phyloP scores from a whole-genome alignment of 176 grass and related monocot species.

The Bolboschoenus planiculmis region DNA sequence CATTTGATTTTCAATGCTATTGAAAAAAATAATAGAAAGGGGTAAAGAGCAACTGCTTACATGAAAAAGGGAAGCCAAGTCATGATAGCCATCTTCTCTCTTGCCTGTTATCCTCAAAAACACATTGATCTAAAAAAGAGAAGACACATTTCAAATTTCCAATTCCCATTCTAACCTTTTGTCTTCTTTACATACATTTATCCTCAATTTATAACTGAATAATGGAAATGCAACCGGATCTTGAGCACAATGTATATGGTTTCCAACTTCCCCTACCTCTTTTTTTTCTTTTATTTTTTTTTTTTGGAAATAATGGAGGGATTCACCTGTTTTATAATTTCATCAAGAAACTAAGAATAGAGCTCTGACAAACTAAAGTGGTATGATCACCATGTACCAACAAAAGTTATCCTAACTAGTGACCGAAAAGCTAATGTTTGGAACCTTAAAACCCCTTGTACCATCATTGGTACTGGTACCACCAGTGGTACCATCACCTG shows the following conservation, averaged over 20 bases:
- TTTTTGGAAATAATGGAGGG: neutral
- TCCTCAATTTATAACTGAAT: neutral
- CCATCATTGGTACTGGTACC: neutral
- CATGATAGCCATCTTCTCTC: conserved; percentile 80
- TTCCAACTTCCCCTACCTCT: neutral
- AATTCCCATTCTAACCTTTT: neutral
- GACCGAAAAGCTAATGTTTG: neutral
- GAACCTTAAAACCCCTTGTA: neutral
- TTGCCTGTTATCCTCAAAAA: conserved; percentile 95
- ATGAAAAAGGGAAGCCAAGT: conserved; percentile 97
- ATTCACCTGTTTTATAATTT: neutral
- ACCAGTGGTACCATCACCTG: neutral
- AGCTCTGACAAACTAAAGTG: neutral
- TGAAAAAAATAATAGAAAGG: neutral
- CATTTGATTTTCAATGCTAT: neutral
- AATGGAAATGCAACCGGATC: neutral
- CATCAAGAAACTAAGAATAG: neutral
- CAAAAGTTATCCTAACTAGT: neutral
- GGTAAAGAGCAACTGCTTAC: conserved; percentile 38
- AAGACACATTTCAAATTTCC: neutral
- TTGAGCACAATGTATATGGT: neutral
- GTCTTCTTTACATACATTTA: neutral
- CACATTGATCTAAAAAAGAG: conserved; percentile 62
- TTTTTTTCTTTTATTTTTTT: too few species aligned
- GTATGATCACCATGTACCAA: neutral